Evolutionary conservation across 257 asterid genomes (phyloP), one percentile per base, ranked within the genome.

Genomic region (Phtheirospermum japonicum): DNA sequence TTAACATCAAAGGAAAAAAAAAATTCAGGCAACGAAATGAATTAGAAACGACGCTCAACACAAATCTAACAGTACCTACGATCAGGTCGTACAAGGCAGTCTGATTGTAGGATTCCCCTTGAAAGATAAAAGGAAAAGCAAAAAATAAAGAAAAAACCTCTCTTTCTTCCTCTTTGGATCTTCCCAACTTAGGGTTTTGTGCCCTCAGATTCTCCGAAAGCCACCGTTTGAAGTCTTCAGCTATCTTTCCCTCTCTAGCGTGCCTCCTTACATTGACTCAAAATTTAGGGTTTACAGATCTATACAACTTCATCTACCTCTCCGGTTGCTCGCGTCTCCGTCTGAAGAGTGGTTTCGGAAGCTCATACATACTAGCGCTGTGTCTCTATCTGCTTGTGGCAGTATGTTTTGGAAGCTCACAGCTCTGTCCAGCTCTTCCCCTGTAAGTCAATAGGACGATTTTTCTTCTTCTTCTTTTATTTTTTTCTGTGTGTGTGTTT

Each of bases 331-430:
- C 43, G 63, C 54, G 59, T 68, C 74, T 61, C 46, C 46, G 65
- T 37, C 61, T 70, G 43, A 23, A 23, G 1, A 23, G 28, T 23
- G 28, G 28, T 23, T 23, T 23, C 48, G 32, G 14, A 49, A 14
- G 31, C 58, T 45, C 59, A 30, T 33, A 62, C 56, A 9, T 36
- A 13, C 69, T 57, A 64, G n/a, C 74, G 60, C 63, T 18, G 56
- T 61, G 32, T 9, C 16, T 50, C 67, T 20, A 19, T 31, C 49
- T 36, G 64, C 58, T 39, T 51, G 45, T 63, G 54, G 54, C 73
- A 74, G 64, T 14, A 93, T 93, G 99, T 93, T 93, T 65, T 93
- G 97, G 99, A 89, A 93, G 83, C 90, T 89, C 67, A 69, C 96
- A 13, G 42, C 95, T 61, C 81, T 93, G 7, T 82, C 97, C 16